A percentile compares a stretch with the other conserved stretches of the same genome.
phyloP scores from a whole-genome alignment of 768 basidiomycete genomes.

The Suillus occidentalis region DNA sequence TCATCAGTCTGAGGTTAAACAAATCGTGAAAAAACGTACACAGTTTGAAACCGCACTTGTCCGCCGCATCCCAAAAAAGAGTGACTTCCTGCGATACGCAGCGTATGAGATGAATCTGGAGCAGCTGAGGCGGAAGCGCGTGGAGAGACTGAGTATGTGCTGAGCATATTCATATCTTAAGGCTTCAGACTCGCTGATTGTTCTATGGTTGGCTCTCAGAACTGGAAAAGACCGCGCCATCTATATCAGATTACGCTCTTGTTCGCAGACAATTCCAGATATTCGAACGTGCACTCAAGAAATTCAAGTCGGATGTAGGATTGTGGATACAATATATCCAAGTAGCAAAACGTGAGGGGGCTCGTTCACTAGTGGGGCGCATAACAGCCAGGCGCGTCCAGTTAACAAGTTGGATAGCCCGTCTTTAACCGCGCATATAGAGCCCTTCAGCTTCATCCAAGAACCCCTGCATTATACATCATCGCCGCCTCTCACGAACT shows the following conservation, averaged over 20 bases:
- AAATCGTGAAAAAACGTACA: conserved; percentile 84
- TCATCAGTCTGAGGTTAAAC: conserved; percentile 75
- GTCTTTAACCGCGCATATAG: conserved; percentile 37
- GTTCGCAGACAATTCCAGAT: conserved; percentile 85
- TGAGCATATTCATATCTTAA: conserved; percentile 6
- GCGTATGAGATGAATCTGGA: conserved; percentile 91
- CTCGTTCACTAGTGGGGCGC: conserved; percentile 74
- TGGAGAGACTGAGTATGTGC: conserved; percentile 65
- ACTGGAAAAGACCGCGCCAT: conserved; percentile 41
- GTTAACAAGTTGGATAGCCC: neutral
- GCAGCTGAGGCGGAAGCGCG: conserved; percentile 72
- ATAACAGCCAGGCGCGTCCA: conserved; percentile 73
- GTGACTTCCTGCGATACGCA: conserved; percentile 89
- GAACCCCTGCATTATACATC: conserved; percentile 74
- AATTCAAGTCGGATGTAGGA: conserved; percentile 84
- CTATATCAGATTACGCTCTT: conserved; percentile 82
- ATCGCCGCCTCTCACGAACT: conserved; percentile 84
- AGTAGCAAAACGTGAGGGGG: conserved; percentile 78
- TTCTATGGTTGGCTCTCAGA: conserved; percentile 23
- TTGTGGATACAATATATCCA: conserved; percentile 91
- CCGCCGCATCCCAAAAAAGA: conserved; percentile 79
- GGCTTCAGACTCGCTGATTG: neutral
- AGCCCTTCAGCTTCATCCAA: conserved; percentile 86
- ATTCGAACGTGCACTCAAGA: conserved; percentile 85
- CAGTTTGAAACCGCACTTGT: conserved; percentile 82